Evolutionary conservation across 108 stramenopile species (phyloP), one percentile per base, ranked within the genome.

Genomic region (Cyclotella baltica): DNA sequence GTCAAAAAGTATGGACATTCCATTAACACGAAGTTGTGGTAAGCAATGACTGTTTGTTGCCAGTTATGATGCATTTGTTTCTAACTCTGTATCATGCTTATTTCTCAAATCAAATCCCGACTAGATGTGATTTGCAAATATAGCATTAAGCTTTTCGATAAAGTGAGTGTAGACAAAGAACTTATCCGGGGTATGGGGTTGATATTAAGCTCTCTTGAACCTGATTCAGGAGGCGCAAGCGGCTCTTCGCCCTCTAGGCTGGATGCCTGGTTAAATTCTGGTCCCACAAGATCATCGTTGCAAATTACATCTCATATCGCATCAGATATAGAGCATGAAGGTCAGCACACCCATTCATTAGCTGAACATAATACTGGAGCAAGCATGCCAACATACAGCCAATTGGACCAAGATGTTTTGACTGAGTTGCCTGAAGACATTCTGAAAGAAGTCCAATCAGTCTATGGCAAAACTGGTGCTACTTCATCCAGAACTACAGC

Each of bases 131-230:
- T 96, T 35, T 62, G n/a, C 25, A 53, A 64, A 53, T 69, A 70
- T 61, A 90, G 79, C 2, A 73, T 92, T 70, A 81, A 75, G 37
- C 80, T 96, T 10, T 89, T 88, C 40, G 56, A 75, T n/a, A 87
- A 85, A 47, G 46, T 93, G 19, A 76, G 51, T 28, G 82, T 97
- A 4, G 73, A 85, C 18, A 70, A 85, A 38, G 86, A 90, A 20
- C 84, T 85, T 52, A 85, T 96, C 29, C 75, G 97, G 58, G 97
- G 97, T 22, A 90, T 97, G 87, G 96, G 97, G 10, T 86, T 97
- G 23, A 69, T 88, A 13, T 77, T 94, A 1, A 88, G 76, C 65
- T 90, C 92, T 23, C 88, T 94, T 9, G 68, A 77, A 57, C 40
- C 34, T 29, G 86, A 89, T 67, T 56, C 68, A 43, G n/a, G 51